A percentile compares a stretch with the other conserved stretches of the same genome.
Conservation (phyloP, 352 stramenopile genomes). For the Phytophthora cryptogea region DNA sequence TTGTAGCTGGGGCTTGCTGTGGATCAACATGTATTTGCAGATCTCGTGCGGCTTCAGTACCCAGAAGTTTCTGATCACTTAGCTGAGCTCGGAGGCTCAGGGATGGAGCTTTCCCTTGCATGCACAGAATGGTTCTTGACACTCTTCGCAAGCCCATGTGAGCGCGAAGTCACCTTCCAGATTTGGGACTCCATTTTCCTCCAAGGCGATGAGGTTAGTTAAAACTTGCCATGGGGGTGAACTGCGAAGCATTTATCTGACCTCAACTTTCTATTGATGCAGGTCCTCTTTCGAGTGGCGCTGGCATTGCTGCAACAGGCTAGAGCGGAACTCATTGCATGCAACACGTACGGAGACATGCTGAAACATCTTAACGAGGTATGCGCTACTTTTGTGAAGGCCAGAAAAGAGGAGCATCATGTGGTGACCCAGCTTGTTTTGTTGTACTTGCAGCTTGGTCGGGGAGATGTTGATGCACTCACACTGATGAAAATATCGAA, state of each 20-base stretch:
- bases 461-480: constrained; percentile 47
- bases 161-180: constrained; percentile 67
- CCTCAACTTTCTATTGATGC: not conserved
- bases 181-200: constrained; percentile 90
- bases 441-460: constrained; percentile 53
- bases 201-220: constrained; percentile 72
- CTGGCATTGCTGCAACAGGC: constrained; percentile 77
- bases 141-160: constrained; percentile 83
- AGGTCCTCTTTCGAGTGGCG: constrained; percentile 81
- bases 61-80: constrained; percentile 71
- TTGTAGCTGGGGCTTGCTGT: constrained; percentile 79
- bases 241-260: constrained; percentile 3
- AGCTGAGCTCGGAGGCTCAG: constrained; percentile 71
- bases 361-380: constrained; percentile 84
- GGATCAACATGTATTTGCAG: constrained; percentile 88
- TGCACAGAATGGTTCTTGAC: constrained; percentile 91
- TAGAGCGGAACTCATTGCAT: constrained; percentile 58
- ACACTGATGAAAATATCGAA: constrained; percentile 56
- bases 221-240: constrained; percentile 1
- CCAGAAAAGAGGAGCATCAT: not conserved
- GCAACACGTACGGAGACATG: constrained; percentile 78
- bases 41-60: constrained; percentile 79
- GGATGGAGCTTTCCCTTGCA: constrained; percentile 84
- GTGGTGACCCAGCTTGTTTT: not conserved
- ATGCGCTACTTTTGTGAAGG: not conserved